Evolutionary conservation across 352 stramenopile genomes (phyloP), one percentile per base, ranked within the genome.

Genomic region (Peronospora farinosa): DNA sequence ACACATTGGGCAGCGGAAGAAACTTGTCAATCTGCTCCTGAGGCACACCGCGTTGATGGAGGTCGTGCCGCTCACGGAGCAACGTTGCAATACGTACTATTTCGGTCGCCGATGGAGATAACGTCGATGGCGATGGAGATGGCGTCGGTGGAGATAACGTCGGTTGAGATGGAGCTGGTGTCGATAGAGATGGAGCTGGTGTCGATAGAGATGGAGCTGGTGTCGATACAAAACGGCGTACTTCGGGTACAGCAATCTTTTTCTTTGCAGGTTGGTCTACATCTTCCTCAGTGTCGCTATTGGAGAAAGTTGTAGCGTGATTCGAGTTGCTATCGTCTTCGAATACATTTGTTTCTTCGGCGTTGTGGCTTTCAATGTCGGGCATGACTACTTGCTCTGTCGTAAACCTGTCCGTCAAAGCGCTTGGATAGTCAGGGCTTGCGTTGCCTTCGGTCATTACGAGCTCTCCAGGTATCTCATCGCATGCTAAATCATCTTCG

Each of bases 21-120:
- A 65, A 65, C 36, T 60, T 65, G 51, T 65, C 51, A 27, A 65
- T 40, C 28, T 65, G 57, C 19, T 60, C 57, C 37, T 61, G 43
- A 42, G 57, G 51, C 36, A 65, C 57, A 42, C 57, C 57, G 37
- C 57, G 44, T 33, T 65, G 57, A 60, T 52, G 57, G 17, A 65
- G 57, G 53, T 65, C 57, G 39, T 65, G 57, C 28, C 57, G 51
- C 36, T 65, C 57, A 35, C 57, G 57, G n/a, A 65, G 57, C 36
- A 65, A 55, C 3, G 57, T 65, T 23, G 57, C 57, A 23, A 65
- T 60, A 15, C 57, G 57, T 16, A 65, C 51, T 19, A 65, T 65
- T 49, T 65, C 57, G 11, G 16, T 65, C 35, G 57, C 19, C 19
- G 19, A 21, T 21, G 19, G 19, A 21, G 19, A 21, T 21, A 21